These are phyloP conservation scores for Mytilinidion resinicola DNA, from an alignment of 495 filamentous ascomycete species.

Conservation along the genomic window DNA sequence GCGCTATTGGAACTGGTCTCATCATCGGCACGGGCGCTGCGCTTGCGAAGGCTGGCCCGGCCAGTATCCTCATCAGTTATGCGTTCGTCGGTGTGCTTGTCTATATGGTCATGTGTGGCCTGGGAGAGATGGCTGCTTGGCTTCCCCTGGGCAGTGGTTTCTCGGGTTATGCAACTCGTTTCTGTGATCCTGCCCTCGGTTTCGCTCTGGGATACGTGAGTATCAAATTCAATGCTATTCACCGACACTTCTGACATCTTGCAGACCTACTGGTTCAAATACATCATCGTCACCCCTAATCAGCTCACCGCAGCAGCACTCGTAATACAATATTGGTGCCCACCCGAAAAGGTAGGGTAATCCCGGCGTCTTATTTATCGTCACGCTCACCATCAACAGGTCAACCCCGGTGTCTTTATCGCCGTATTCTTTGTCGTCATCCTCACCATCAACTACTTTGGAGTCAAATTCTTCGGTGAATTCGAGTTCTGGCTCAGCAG, in stretches of 20 bases:
- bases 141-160: constrained; percentile 52
- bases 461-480: constrained; percentile 68
- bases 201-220: constrained; percentile 60
- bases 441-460: constrained; percentile 31
- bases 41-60: constrained; percentile 63
- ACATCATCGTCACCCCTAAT: constrained; percentile 71
- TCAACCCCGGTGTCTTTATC: constrained; percentile 44
- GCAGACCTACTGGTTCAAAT: constrained; percentile 47
- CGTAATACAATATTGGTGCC: constrained; percentile 65
- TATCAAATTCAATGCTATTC: constrained; percentile 9
- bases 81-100: constrained; percentile 53
- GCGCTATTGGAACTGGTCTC: constrained; percentile 71
- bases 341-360: too few relatives aligned
- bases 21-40: constrained; percentile 58
- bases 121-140: constrained; percentile 61
- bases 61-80: constrained; percentile 63
- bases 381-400: too few relatives aligned
- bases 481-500: constrained; percentile 73
- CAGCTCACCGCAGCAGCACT: constrained; percentile 70
- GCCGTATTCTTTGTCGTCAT: constrained; percentile 49
- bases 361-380: constrained; percentile 52
- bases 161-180: constrained; percentile 54
- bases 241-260: constrained; percentile 7
- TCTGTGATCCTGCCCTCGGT: constrained; percentile 56
- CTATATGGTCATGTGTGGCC: constrained; percentile 54